A percentile compares a stretch with the other conserved stretches of the same genome.
Conservation (phyloP, 305 asterid species). For the Andrographis paniculata region DNA sequence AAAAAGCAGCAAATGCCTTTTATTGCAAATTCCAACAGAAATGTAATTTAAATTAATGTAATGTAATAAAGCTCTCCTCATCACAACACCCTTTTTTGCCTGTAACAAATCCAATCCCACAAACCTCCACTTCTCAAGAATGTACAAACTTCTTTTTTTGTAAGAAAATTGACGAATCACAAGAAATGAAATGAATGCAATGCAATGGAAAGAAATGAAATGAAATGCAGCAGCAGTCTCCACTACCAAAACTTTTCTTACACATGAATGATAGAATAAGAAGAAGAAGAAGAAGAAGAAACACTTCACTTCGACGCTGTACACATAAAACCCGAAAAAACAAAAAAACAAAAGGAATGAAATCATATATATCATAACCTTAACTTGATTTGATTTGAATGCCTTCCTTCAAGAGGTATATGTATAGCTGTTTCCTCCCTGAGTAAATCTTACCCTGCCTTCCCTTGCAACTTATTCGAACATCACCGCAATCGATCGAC, state of each 20-base stretch:
- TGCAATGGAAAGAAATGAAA: constrained; percentile 22
- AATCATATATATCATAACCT: constrained; percentile 3
- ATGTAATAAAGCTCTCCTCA: constrained; percentile 24
- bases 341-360: no score
- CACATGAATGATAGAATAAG: constrained; percentile 36
- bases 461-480: no score
- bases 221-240: constrained; percentile 30
- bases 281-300: not conserved
- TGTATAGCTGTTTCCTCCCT: no score
- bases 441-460: no score
- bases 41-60: no score
- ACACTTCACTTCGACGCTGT: constrained; percentile 31
- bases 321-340: no score
- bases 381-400: no score
- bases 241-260: constrained; percentile 93
- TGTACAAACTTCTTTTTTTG: constrained; percentile 53
- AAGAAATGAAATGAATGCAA: constrained; percentile 4
- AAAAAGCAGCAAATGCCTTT: constrained; percentile 10
- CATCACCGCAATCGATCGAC: no score
- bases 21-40: constrained; percentile 38
- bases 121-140: constrained; percentile 38
- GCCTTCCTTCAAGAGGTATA: no score
- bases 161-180: constrained; percentile 29
- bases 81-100: constrained; percentile 28
- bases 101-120: constrained; percentile 33